These are phyloP conservation scores for Aspergillus sp. DNA, from an alignment of 2,329 filamentous ascomycete genomes.

Conservation along the genomic window DNA sequence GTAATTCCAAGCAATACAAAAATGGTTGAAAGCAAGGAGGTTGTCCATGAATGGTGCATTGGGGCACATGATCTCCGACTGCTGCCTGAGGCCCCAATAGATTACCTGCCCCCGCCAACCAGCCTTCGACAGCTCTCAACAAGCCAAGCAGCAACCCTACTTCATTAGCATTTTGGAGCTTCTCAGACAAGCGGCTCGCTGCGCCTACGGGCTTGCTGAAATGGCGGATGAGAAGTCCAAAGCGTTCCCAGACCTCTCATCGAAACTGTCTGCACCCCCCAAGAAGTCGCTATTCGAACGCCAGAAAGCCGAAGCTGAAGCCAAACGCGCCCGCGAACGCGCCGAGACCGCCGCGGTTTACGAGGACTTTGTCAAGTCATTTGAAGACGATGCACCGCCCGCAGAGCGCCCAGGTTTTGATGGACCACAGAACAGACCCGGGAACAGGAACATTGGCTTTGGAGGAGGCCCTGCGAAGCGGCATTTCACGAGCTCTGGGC, in stretches of 20 bases:
- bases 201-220: conserved; percentile 29
- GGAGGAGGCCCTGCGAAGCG: conserved; percentile 57
- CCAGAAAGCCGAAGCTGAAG: conserved; percentile 86
- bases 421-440: conserved; percentile 32
- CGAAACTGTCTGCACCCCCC: conserved; percentile 77
- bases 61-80: neutral
- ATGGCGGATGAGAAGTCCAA: conserved; percentile 49
- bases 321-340: conserved; percentile 80
- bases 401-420: conserved; percentile 26
- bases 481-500: conserved; percentile 60
- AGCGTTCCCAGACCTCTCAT: conserved; percentile 71
- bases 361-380: conserved; percentile 82
- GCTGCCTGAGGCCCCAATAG: conserved; percentile 20
- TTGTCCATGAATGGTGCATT: neutral
- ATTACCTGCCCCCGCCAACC: conserved; percentile 22
- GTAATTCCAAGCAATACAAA: neutral
- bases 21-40: neutral
- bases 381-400: conserved; percentile 49
- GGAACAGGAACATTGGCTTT: conserved; percentile 40
- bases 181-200: conserved; percentile 21
- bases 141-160: neutral
- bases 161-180: neutral
- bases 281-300: conserved; percentile 89
- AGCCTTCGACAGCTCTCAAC: conserved; percentile 15
- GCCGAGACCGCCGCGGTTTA: conserved; percentile 87